Conservation (phyloP, 163 green algal genomes). For the Chlorella variabilis region DNA sequence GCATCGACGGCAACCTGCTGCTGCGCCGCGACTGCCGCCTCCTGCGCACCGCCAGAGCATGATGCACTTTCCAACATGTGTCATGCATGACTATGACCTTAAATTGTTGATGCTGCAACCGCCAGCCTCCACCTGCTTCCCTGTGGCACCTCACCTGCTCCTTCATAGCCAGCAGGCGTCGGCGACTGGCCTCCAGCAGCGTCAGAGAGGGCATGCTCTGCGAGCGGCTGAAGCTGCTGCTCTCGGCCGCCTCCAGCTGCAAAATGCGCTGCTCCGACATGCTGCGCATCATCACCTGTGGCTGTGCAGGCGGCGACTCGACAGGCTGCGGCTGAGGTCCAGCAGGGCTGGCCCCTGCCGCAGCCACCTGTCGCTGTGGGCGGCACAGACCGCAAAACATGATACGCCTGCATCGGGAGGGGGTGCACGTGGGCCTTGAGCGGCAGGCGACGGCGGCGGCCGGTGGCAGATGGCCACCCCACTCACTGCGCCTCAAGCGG, state of each 20-base stretch:
- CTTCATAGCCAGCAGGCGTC: not conserved
- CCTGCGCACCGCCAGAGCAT: too few species aligned
- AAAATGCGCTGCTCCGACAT: constrained; percentile 32
- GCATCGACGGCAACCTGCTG: too few species aligned
- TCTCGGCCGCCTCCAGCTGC: constrained; percentile 16
- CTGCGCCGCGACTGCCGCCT: too few species aligned
- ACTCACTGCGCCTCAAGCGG: too few species aligned
- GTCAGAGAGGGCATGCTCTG: not conserved
- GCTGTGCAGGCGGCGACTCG: not conserved
- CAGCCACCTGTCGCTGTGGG: too few species aligned
- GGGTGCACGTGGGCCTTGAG: too few species aligned
- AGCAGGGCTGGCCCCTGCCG: too few species aligned
- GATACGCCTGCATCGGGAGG: not conserved
- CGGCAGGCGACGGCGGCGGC: too few species aligned
- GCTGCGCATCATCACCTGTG: constrained; percentile 36
- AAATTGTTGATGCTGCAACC: too few species aligned
- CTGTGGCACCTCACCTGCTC: not conserved
- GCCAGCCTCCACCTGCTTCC: not conserved
- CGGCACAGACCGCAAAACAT: constrained; percentile 11
- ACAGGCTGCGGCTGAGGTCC: not conserved
- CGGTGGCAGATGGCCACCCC: too few species aligned
- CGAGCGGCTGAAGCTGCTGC: not conserved
- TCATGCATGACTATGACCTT: too few species aligned
- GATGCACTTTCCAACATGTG: too few species aligned
- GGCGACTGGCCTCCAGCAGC: not conserved